Conservation (phyloP, 2,329 filamentous ascomycete genomes). For the Nothomitra cinnamomea region DNA sequence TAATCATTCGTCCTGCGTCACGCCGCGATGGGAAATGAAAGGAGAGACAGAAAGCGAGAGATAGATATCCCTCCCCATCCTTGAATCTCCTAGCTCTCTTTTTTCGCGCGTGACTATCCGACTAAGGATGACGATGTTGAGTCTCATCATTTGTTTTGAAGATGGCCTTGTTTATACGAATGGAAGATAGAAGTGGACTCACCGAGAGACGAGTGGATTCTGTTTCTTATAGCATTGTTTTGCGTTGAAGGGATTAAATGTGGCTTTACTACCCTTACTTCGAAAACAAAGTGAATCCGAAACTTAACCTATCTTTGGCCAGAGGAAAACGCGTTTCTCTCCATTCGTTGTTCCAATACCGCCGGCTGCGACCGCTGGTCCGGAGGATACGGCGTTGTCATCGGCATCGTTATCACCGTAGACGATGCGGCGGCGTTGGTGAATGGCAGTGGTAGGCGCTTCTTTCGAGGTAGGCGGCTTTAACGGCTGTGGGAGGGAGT, state of each 20-base stretch:
- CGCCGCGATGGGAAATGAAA: background rate
- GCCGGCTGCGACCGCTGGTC: background rate
- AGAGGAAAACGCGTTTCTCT: conserved; percentile 4
- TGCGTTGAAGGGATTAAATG: no score
- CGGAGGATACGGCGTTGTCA: conserved; percentile 14
- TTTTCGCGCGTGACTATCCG: conserved; percentile 31
- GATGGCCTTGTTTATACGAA: background rate
- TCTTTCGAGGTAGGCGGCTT: background rate
- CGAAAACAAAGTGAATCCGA: background rate
- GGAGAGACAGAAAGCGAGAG: no score
- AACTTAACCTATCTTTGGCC: conserved; percentile 5
- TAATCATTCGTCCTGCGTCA: background rate
- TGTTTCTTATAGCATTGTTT: background rate
- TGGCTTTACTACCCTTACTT: no score
- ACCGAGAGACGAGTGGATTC: background rate
- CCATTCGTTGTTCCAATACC: background rate
- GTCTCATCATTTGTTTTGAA: conserved; percentile 56
- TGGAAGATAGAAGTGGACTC: background rate
- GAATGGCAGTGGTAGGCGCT: background rate
- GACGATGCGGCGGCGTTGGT: background rate
- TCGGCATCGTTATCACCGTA: conserved; percentile 24
- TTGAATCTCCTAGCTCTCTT: background rate
- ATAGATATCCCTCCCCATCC: no score
- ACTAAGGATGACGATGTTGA: conserved; percentile 91
- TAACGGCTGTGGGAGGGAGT: background rate